Percentiles rank a stretch among this genome's conserved stretches.
Conservation (phyloP, 2,329 filamentous ascomycete genomes). For the Phoma herbarum region DNA sequence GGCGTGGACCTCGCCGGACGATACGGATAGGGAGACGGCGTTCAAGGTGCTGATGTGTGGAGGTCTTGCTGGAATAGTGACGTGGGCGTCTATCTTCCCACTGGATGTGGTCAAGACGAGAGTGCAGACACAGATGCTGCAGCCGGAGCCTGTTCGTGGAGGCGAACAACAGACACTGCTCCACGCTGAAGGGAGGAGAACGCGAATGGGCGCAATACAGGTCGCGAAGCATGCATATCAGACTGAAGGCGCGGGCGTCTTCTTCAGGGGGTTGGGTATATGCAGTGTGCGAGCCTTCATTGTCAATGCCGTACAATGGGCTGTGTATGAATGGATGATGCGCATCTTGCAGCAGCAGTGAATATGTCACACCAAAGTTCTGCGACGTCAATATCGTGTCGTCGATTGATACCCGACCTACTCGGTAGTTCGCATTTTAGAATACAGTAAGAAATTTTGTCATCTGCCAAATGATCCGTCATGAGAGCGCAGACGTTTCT, state of each 20-base stretch:
- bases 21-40: slow-evolving; percentile 61
- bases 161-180: slow-evolving; percentile 37
- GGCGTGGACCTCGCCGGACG: slow-evolving; percentile 57
- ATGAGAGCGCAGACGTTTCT: slow-evolving; percentile 24
- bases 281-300: slow-evolving; percentile 89
- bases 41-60: slow-evolving; percentile 80
- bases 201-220: slow-evolving; percentile 64
- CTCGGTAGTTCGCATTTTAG: slow-evolving; percentile 41
- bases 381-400: neutral
- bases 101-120: slow-evolving; percentile 92
- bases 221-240: slow-evolving; percentile 73
- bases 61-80: slow-evolving; percentile 84
- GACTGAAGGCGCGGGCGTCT: slow-evolving; percentile 75
- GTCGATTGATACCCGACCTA: slow-evolving; percentile 7
- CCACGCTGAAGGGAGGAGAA: slow-evolving; percentile 36
- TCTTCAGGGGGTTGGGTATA: slow-evolving; percentile 82
- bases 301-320: slow-evolving; percentile 94
- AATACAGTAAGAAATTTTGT: slow-evolving; percentile 48
- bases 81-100: slow-evolving; percentile 91
- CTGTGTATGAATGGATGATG: slow-evolving; percentile 91
- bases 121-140: slow-evolving; percentile 75
- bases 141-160: slow-evolving; percentile 2
- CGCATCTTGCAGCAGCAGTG: slow-evolving; percentile 39
- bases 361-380: neutral
- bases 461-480: slow-evolving; percentile 25